Base-by-base conservation (phyloP, 108 stramenopile species). In the Cyclotella atomus region DNA sequence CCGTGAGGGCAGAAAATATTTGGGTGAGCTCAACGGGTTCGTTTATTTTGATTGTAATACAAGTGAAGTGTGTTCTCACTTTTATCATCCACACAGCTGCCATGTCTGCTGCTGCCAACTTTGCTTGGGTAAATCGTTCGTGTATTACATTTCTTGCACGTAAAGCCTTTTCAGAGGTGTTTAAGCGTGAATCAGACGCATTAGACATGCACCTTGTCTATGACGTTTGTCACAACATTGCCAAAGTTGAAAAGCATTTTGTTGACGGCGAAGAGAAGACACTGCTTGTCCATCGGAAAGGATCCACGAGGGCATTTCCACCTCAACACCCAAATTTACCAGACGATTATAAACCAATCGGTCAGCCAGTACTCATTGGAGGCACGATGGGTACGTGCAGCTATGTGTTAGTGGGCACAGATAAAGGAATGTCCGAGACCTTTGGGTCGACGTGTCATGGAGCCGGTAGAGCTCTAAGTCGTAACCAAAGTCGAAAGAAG, bases 381-480 rank as follows among this genome's bases (percentile, higher is more conserved):
- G 94, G 94, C 16, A 93, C 92, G 15, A 95, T 95, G 94, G 94
- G 94, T 16, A 95, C 94, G 15, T 93, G 91, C 59, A 75, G 77
- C 72, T 82, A 82, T 60, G 74, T 84, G 27, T 49, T 59, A 36
- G 74, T 61, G 30, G 64, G 94, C 32, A 95, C 94, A 19, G 86
- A 92, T 19, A 77, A 79, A 50, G 94, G 92, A 9, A 93, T 95
- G 94, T 30, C 79, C 21, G 86, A 91, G 74, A 95, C 93, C 3
- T 96, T 91, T 56, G 92, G 95, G 12, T 89, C 85, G 55, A 95
- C 94, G 17, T 93, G 95, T 64, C 95, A 96, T 61, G 95, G 95
- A 36, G 95, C 95, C 3, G 95, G 95, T 2, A 75, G 95, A 27
- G 95, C 95, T 5, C 66, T 87, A 61, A 87, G 86, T 53, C 83